A percentile compares a stretch with the other conserved stretches of the same genome.
Evolutionary conservation across 2,329 filamentous ascomycete species (phyloP).

Genomic region (Canariomyces notabilis): DNA sequence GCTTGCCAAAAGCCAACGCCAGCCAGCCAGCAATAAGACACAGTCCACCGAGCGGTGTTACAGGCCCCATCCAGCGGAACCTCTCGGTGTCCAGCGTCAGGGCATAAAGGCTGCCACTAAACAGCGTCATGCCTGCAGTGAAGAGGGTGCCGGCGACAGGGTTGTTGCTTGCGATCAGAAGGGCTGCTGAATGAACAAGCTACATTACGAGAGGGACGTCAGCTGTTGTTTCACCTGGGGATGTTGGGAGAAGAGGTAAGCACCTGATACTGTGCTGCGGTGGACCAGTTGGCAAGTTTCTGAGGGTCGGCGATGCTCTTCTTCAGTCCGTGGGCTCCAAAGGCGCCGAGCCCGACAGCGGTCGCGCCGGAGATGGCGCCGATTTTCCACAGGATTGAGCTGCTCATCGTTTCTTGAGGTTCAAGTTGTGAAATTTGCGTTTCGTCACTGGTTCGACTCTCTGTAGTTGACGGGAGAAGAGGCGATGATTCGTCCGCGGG

Average conservation of each 20-base stretch:
- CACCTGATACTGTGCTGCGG: slow-evolving; percentile 65
- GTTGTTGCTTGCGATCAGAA: slow-evolving; percentile 55
- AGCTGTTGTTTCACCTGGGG: no score
- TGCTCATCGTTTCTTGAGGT: slow-evolving; percentile 22
- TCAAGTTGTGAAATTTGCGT: no score
- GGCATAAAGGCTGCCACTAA: slow-evolving; percentile 61
- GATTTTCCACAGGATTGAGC: slow-evolving; percentile 51
- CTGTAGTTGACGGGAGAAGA: background rate
- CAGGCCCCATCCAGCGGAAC: slow-evolving; percentile 56
- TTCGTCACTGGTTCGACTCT: no score
- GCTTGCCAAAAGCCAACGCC: slow-evolving; percentile 32
- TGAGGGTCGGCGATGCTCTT: slow-evolving; percentile 53
- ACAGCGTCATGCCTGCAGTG: slow-evolving; percentile 61
- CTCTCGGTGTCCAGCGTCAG: slow-evolving; percentile 57
- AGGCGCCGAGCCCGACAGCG: slow-evolving; percentile 58
- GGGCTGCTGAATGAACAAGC: slow-evolving; percentile 57
- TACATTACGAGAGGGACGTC: slow-evolving; percentile 28
- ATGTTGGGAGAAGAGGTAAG: slow-evolving; percentile 7
- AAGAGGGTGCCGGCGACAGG: slow-evolving; percentile 55
- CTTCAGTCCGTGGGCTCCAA: slow-evolving; percentile 64
- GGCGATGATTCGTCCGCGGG: background rate
- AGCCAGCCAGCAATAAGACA: slow-evolving; percentile 63
- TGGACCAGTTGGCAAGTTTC: slow-evolving; percentile 55
- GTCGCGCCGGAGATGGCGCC: slow-evolving; percentile 59
- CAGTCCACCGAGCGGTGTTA: slow-evolving; percentile 60